Base-by-base conservation (phyloP, 2,329 filamentous ascomycete species). In the Gyromitra esculenta region DNA sequence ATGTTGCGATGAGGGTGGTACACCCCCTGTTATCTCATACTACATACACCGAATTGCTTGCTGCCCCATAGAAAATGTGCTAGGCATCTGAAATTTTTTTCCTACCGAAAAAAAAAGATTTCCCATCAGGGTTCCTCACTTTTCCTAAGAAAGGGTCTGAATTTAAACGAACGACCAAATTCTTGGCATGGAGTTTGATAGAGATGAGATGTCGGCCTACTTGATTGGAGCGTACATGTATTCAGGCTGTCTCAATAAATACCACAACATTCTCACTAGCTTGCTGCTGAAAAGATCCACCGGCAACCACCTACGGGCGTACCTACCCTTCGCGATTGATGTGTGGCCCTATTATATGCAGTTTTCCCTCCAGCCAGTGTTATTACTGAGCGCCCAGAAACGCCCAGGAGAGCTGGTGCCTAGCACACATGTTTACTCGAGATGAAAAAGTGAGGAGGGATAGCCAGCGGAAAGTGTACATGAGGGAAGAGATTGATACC, bases 401-500 rank as follows among this genome's bases (percentile, higher is more conserved):
- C 6, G 21, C 18, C 64, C 18, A 64, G 39, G 45, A 54, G 35
- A 39, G 56, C 11, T 70, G 59, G 37, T 31, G 25, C 25, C 25
- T 4, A 31, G 25, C 15, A 45, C 57, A 50, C 37, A 56, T 63
- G 37, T 43, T 35, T 56, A 18, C 48, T 64, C 21, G 54, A 71
- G 67, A 69, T 63, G 60, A 68, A 62, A 31, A 57, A 66, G 69
- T 73, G 73, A 76, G 50, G 60, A 31, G 67, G 62, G 69, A 31
- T 73, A 25, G 25, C 43, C 25, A 64, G 69, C 52, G 43, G 48
- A 57, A 70, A 75, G 41, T 5, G 31, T 18, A 48, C 60, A 52
- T 62, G 71, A 59, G 52, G 64, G 52, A 67, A 74, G 70, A 69
- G 70, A 64, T 76, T 74, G 70, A 65, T 74, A 41, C 64, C 71